phyloP scores from a whole-genome alignment of 768 basidiomycete species.

The Kwoniella dendrophila region DNA sequence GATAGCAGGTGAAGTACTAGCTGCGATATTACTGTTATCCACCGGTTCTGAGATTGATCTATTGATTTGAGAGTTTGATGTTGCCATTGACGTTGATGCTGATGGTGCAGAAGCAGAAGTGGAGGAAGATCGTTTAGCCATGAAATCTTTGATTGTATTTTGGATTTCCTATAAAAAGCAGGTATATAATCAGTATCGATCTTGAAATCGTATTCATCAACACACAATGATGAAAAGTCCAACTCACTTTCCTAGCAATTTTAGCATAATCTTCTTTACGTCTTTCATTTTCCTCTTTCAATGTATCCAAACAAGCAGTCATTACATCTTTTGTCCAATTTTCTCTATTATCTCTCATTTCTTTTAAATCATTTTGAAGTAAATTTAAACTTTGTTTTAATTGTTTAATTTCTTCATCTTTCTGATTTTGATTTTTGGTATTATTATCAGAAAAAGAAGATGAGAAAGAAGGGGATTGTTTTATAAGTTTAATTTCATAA shows the following conservation, averaged over 20 bases:
- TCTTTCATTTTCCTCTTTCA: conserved; percentile 20
- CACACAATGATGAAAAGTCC: background rate
- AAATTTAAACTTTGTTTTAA: conserved; percentile 2
- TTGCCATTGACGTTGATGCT: background rate
- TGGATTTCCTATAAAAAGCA: conserved; percentile 2
- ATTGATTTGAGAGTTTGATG: background rate
- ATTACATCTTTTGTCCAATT: conserved; percentile 25
- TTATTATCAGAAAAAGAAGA: background rate
- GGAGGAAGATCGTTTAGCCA: conserved; percentile 14
- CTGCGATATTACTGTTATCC: background rate
- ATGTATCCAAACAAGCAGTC: conserved; percentile 13
- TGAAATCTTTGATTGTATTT: conserved; percentile 15
- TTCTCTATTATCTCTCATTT: conserved; percentile 18
- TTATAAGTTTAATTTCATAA: conserved; percentile 1
- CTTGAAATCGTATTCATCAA: background rate
- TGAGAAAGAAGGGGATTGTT: background rate
- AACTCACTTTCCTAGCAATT: conserved; percentile 19
- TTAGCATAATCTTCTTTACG: conserved; percentile 20
- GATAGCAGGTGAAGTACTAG: background rate
- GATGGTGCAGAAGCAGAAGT: conserved; percentile 1
- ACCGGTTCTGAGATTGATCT: conserved; percentile 13
- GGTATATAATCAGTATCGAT: background rate
- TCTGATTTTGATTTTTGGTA: background rate
- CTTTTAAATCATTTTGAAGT: conserved; percentile 10
- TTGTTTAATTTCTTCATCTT: conserved; percentile 3